Evolutionary conservation across 768 basidiomycete species (phyloP).

Genomic region (Rhodocollybia butyracea): DNA sequence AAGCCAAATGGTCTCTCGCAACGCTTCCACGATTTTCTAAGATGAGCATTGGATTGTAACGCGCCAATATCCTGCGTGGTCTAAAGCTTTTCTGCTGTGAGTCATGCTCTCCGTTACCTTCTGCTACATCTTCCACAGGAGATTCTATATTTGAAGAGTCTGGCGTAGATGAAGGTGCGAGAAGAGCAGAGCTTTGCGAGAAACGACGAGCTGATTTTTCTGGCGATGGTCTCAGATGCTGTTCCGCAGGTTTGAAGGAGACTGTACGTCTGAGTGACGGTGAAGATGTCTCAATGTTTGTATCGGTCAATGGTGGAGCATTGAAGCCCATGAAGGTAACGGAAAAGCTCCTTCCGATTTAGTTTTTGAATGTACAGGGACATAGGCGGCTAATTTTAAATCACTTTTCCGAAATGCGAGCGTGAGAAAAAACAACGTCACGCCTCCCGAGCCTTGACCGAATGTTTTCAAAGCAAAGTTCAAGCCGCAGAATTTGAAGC

Average conservation of each 20-base stretch:
- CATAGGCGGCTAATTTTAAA: no score
- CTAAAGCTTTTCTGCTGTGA: not conserved
- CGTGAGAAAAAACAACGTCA: no score
- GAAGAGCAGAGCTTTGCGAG: not conserved
- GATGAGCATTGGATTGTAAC: slow-evolving; percentile 11
- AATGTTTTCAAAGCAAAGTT: no score
- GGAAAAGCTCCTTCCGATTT: no score
- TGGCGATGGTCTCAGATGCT: not conserved
- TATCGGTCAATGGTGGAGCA: not conserved
- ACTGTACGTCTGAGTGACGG: not conserved
- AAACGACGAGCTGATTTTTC: not conserved
- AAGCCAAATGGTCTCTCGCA: slow-evolving; percentile 51
- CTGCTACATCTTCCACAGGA: not conserved
- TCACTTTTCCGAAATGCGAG: no score
- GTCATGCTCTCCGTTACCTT: not conserved
- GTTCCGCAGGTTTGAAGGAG: not conserved
- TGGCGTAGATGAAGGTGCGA: not conserved
- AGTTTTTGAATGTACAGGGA: not conserved
- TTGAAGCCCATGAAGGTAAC: no score
- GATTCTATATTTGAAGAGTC: not conserved
- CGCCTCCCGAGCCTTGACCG: no score
- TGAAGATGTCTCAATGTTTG: not conserved
- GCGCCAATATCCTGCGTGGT: not conserved
- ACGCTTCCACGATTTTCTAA: slow-evolving; percentile 50
- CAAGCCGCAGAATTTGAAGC: no score